phyloP scores from a whole-genome alignment of 306 rosid genomes.

The Hylodesmum podocarpum region DNA sequence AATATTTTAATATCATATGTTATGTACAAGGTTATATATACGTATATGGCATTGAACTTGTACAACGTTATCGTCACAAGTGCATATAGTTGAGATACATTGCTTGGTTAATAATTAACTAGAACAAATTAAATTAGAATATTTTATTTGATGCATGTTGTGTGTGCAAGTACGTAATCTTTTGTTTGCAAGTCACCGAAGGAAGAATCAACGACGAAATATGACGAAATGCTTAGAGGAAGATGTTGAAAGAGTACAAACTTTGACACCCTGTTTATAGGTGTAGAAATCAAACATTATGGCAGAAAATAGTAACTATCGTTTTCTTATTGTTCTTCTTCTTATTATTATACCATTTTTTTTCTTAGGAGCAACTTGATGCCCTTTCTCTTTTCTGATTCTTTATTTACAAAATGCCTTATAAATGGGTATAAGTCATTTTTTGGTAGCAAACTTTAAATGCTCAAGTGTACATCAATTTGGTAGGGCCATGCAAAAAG shows the following conservation, averaged over 20 bases:
- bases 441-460: not conserved
- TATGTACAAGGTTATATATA: not conserved
- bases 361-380: not conserved
- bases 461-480: not conserved
- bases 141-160: not conserved
- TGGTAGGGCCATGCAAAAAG: not conserved
- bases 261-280: not conserved
- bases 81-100: not conserved
- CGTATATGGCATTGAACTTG: not conserved
- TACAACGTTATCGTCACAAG: not conserved
- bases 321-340: slow-evolving; percentile 27
- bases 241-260: not conserved
- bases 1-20: no score
- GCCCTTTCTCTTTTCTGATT: not conserved
- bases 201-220: not conserved
- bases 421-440: not conserved
- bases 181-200: not conserved
- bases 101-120: not conserved
- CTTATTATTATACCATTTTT: not conserved
- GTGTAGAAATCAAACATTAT: not conserved
- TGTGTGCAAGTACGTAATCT: not conserved
- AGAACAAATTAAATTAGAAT: not conserved
- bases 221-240: not conserved
- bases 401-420: not conserved
- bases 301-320: not conserved